Evolutionary conservation across 441 rosid genomes (phyloP).

Genomic region (Aleurites moluccanus): DNA sequence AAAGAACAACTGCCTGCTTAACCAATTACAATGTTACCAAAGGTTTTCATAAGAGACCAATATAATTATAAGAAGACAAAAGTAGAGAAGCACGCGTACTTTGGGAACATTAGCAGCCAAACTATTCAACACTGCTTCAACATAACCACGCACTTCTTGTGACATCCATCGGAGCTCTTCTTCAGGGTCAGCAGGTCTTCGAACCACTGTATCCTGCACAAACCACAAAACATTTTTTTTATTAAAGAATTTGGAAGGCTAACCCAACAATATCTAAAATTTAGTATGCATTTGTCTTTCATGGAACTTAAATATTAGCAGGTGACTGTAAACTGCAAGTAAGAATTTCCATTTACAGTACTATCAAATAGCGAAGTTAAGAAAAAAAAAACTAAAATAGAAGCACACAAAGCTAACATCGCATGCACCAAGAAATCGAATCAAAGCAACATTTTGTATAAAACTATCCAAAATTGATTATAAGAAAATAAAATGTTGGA

Average conservation of each 20-base stretch:
- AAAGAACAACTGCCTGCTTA: conserved; percentile 94
- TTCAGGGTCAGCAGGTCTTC: conserved; percentile 96
- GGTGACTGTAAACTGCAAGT: background rate
- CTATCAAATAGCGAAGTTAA: background rate
- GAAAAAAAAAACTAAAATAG: background rate
- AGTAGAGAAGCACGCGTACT: conserved; percentile 38
- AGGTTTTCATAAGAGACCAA: conserved; percentile 11
- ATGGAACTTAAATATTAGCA: background rate
- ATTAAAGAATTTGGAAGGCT: background rate
- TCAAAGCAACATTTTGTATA: background rate
- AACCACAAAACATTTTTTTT: conserved; percentile 6
- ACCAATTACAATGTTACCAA: conserved; percentile 23
- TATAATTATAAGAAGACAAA: conserved; percentile 11
- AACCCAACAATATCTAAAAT: background rate
- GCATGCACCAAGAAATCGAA: background rate
- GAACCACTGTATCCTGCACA: conserved; percentile 79
- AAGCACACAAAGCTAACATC: background rate
- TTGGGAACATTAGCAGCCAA: conserved; percentile 99
- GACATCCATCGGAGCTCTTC: conserved; percentile 99
- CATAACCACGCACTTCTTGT: conserved; percentile 99
- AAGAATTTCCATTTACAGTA: background rate
- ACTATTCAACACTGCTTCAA: conserved; percentile 99
- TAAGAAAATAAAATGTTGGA: conserved; percentile 22
- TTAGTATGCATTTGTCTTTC: background rate
- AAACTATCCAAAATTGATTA: conserved; percentile 27